Evolutionary conservation across 2,329 filamentous ascomycete species (phyloP).

Genomic region (Talaromyces piceae): DNA sequence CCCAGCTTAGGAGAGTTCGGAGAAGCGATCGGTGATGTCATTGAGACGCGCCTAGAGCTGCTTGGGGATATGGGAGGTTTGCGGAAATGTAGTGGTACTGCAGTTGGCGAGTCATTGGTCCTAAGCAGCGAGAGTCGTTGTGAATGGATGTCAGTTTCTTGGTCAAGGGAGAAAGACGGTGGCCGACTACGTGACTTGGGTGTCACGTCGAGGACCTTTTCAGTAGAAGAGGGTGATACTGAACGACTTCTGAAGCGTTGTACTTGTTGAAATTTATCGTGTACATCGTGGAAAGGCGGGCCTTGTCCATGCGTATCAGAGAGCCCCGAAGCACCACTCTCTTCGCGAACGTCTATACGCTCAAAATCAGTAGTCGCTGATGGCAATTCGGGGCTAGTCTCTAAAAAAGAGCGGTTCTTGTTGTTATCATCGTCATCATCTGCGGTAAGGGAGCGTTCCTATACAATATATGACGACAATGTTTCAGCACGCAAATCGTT

Average conservation of each 20-base stretch:
- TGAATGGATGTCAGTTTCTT: conserved; percentile 14
- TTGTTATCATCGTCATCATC: conserved; percentile 32
- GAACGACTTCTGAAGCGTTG: conserved; percentile 26
- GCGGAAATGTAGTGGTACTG: conserved; percentile 50
- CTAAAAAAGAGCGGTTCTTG: conserved; percentile 56
- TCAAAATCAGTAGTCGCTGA: conserved; percentile 25
- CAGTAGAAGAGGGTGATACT: conserved; percentile 23
- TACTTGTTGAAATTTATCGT: conserved; percentile 19
- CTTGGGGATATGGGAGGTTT: conserved; percentile 42
- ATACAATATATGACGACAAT: conserved; percentile 22
- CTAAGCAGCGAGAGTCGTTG: conserved; percentile 24
- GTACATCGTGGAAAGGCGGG: background rate
- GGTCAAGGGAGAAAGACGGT: conserved; percentile 27
- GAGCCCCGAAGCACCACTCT: conserved; percentile 41
- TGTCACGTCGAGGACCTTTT: conserved; percentile 21
- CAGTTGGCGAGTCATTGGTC: conserved; percentile 41
- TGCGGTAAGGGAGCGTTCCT: conserved; percentile 26
- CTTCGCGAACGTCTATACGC: conserved; percentile 4
- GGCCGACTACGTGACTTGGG: conserved; percentile 29
- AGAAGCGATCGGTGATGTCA: conserved; percentile 28
- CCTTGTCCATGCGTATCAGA: conserved; percentile 6
- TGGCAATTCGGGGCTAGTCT: conserved; percentile 54
- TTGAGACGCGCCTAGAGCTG: conserved; percentile 32
- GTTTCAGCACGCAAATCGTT: conserved; percentile 25
- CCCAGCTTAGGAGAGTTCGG: conserved; percentile 40